Evolutionary conservation across 73 alveolate genomes (phyloP).

Genomic region (Stentor coeruleus): DNA sequence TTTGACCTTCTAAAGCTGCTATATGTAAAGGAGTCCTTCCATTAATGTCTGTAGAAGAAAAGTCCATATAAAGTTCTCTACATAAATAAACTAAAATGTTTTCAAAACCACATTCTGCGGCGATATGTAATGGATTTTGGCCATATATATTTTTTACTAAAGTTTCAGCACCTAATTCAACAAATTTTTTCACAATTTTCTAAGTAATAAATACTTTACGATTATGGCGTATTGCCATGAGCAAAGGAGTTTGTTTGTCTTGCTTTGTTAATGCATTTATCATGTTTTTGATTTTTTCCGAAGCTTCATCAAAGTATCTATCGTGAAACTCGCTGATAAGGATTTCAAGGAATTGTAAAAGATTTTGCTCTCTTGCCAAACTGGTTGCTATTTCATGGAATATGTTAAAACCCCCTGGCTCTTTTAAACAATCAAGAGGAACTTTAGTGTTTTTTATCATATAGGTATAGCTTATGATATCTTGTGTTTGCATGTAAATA

Average conservation of each 20-base stretch:
- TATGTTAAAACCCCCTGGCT: not conserved
- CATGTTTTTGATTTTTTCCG: not conserved
- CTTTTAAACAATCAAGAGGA: not conserved
- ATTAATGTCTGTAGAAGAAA: constrained; percentile 60
- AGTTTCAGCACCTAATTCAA: constrained; percentile 81
- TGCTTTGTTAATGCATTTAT: not conserved
- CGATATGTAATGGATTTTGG: constrained; percentile 88
- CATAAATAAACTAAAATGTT: constrained; percentile 71
- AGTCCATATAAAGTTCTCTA: constrained; percentile 66
- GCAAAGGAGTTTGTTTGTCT: not conserved
- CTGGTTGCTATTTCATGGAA: constrained; percentile 4
- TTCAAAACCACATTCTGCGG: constrained; percentile 94
- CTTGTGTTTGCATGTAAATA: not conserved
- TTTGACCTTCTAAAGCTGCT: constrained; percentile 72
- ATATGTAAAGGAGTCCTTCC: constrained; percentile 90
- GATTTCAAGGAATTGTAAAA: not conserved
- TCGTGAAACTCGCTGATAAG: not conserved
- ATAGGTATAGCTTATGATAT: not conserved
- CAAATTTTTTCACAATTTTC: constrained; percentile 43
- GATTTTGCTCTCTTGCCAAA: not conserved
- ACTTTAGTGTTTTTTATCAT: not conserved
- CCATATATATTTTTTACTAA: constrained; percentile 76
- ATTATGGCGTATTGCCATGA: not conserved
- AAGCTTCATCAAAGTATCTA: not conserved
- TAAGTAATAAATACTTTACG: constrained; percentile 16